Evolutionary conservation across 306 rosid species (phyloP), one percentile per base, ranked within the genome.

Genomic region (Gastrolobium villosum): DNA sequence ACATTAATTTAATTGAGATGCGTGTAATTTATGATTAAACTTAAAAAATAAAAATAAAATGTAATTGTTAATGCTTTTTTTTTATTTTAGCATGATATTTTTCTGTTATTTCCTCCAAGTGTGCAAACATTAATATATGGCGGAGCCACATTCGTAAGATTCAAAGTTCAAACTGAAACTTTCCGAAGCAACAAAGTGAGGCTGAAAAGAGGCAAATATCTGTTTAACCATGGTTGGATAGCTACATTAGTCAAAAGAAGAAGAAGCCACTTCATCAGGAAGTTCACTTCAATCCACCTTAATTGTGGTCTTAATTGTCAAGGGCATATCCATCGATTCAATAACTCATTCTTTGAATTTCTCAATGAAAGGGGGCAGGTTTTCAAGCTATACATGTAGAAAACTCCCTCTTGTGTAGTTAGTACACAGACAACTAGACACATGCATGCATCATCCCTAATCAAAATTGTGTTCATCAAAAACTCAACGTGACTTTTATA

Each of bases 261-360:
- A 60, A 45, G 57, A 74, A 74, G 70, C 59, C 0, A 30, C 15
- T 32, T 49, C 46, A 13, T 40, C 31, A 59, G 4, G 2, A 60
- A 74, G 31, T n/a, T 35, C 43, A 43, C 31, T 55, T 36, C 11
- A 14, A 72, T 14, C 13, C 26, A 14, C 14, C 28, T 59, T 59
- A 43, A 7, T 43, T 5, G 15, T 43, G 26, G 7, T 48, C 11
- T 45, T 2, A 3, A 39, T 45, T 3, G 50, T 60, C 79, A 20
- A 61, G 37, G 5, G n/a, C 53, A 63, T 35, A 30, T 70, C 36
- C 65, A 55, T 55, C 14, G 52, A 72, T 50, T 76, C 75, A 65
- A 54, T 31, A 10, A 30, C 73, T 46, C 46, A 0, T 28, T 32
- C 36, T 11, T 67, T n/a, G 11, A 31, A 67, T 15, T 7, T 64